Conservation (phyloP, 345 rosid species). For the Camelina laxa region DNA sequence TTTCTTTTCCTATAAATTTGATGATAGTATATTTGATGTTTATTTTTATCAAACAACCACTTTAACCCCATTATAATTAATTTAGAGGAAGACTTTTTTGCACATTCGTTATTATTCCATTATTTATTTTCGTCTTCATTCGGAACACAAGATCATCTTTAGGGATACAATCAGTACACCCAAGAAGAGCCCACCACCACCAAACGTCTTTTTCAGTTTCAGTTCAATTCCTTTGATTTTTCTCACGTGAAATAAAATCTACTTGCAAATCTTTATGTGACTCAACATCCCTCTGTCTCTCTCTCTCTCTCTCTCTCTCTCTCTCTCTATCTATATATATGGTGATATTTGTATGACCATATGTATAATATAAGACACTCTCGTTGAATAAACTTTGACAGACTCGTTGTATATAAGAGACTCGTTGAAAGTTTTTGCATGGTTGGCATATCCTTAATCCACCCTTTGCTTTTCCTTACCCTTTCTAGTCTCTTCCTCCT, state of each 20-base stretch:
- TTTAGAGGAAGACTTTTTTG: background rate
- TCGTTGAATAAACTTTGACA: no score
- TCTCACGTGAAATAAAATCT: constrained; percentile 26
- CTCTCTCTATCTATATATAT: background rate
- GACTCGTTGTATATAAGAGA: background rate
- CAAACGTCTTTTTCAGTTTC: constrained; percentile 7
- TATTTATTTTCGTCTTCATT: constrained; percentile 16
- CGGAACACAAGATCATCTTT: constrained; percentile 10
- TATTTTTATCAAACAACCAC: background rate
- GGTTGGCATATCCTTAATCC: constrained; percentile 15
- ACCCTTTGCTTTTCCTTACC: background rate
- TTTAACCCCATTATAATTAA: constrained; percentile 1
- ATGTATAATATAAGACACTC: constrained; percentile 15
- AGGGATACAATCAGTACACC: constrained; percentile 15
- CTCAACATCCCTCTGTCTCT: constrained; percentile 19
- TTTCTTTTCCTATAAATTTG: background rate
- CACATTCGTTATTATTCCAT: constrained; percentile 10
- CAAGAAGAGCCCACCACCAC: constrained; percentile 18
- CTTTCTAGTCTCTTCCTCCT: background rate
- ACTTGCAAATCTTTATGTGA: constrained; percentile 21
- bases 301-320: background rate
- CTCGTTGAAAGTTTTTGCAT: constrained; percentile 35
- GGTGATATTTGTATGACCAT: background rate
- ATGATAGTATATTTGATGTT: background rate
- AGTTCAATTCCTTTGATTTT: constrained; percentile 9